Base-by-base conservation (phyloP, 2,329 filamentous ascomycete genomes). In the Akanthomyces dipterigenus region DNA sequence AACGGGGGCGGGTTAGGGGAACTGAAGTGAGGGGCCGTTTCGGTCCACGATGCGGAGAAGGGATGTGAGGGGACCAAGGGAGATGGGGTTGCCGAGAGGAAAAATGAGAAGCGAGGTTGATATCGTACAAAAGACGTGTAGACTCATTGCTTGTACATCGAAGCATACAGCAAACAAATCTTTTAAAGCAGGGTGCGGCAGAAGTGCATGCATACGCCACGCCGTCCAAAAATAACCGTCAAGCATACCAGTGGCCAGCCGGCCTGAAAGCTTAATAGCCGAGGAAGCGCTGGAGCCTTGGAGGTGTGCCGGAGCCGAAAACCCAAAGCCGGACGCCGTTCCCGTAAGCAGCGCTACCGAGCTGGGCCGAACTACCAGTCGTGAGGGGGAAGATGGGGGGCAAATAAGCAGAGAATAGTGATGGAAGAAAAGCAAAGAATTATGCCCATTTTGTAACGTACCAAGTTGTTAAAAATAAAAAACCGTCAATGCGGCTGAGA, bases 1-100 rank as follows among this genome's bases (percentile, higher is more conserved):
- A 60, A 26, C 57, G 57, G 57, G 57, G 57, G 28, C 57, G 57
- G 57, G 57, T 60, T 43, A 54, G 57, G 57, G 46, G 28, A 60
- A 53, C 16, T 60, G 7, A 46, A 22, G 49, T 24, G 49, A 51
- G 57, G 48, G 57, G 57, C 57, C 57, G 57, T 31, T 51, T 11
- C 18, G 11, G 24, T 8, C 16, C 43, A 28, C 34, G 45, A 36
- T 54, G 57, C 49, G 57, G 57, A 60, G 48, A 57, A 56, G 43
- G 12, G 26, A 24, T 40, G 34, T 26, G 43, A 57, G 43, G 55
- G 43, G 42, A 24, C 28, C n/a, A n/a, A 20, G n/a, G 18, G 20
- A 48, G 53, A 31, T 49, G 11, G 11, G 31, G 11, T n/a, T 34
- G 26, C 20, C 40, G 20, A 18, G 11, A n/a, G 31, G 55, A 49